Evolutionary conservation across 306 rosid genomes (phyloP).

Genomic region (Echinosophora koreensis): DNA sequence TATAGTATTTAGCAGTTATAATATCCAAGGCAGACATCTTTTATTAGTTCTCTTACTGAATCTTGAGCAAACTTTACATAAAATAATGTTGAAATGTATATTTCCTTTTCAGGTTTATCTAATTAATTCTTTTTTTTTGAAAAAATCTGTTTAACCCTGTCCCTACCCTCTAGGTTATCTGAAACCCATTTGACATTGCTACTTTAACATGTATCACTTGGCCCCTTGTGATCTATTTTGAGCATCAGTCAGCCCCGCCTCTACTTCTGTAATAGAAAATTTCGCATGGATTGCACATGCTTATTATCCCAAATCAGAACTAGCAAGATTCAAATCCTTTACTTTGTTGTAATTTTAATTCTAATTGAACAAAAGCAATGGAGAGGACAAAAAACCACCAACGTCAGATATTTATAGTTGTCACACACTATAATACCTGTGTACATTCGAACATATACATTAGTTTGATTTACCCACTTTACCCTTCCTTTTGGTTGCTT

Average conservation of each 20-base stretch:
- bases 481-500: conserved; percentile 14
- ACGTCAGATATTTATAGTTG: conserved; percentile 11
- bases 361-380: neutral
- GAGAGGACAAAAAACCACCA: neutral
- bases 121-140: conserved; percentile 8
- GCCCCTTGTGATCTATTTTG: conserved; percentile 28
- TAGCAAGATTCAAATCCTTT: neutral
- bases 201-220: neutral
- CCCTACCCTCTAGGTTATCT: neutral
- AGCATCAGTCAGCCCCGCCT: conserved; percentile 10
- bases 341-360: neutral
- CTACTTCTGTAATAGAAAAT: neutral
- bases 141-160: conserved; percentile 5
- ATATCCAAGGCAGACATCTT: conserved; percentile 32
- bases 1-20: conserved; percentile 28
- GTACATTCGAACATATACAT: neutral
- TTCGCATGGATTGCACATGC: neutral
- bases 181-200: conserved; percentile 15
- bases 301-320: conserved; percentile 13
- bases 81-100: neutral
- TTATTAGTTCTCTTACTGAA: conserved; percentile 20
- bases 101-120: conserved; percentile 30
- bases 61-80: neutral
- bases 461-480: conserved; percentile 18
- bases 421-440: neutral